Conservation (phyloP, 371 early-diverging fungal genomes). For the Pancytospora philotis region DNA sequence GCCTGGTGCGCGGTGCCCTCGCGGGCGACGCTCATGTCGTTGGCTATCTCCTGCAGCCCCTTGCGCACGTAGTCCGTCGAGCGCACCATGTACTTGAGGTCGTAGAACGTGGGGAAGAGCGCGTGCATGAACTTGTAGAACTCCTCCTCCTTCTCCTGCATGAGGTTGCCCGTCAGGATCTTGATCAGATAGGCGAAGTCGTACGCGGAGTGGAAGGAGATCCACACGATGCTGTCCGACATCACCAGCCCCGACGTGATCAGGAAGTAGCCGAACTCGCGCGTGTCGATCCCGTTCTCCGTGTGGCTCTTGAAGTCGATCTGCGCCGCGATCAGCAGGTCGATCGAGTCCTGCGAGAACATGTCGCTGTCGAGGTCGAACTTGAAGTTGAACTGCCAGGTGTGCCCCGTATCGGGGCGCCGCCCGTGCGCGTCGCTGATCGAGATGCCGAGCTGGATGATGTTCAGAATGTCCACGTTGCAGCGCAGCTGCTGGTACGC, state of each 20-base stretch:
- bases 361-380: conserved; percentile 84
- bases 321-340: conserved; percentile 81
- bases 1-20: conserved; percentile 98
- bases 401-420: conserved; percentile 70
- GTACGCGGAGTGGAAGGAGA: conserved; percentile 93
- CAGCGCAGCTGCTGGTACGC: conserved; percentile 85
- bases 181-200: conserved; percentile 97
- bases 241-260: conserved; percentile 90
- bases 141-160: conserved; percentile 79
- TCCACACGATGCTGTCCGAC: conserved; percentile 80
- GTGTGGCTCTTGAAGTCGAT: conserved; percentile 92
- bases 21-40: conserved; percentile 73
- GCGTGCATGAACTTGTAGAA: conserved; percentile 81
- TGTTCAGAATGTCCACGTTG: conserved; percentile 90
- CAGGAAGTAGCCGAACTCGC: conserved; percentile 87
- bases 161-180: conserved; percentile 73
- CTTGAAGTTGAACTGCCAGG: conserved; percentile 99
- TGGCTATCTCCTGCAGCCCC: conserved; percentile 94
- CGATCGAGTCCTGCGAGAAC: conserved; percentile 97
- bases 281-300: conserved; percentile 86
- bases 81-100: conserved; percentile 92
- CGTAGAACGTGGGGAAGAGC: conserved; percentile 92
- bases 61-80: conserved; percentile 85
- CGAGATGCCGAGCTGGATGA: conserved; percentile 95
- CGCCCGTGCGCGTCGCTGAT: conserved; percentile 82